A percentile compares a stretch with the other conserved stretches of the same genome.
Evolutionary conservation across 345 rosid genomes (phyloP).

Genomic region (Anastatica hierochuntica): DNA sequence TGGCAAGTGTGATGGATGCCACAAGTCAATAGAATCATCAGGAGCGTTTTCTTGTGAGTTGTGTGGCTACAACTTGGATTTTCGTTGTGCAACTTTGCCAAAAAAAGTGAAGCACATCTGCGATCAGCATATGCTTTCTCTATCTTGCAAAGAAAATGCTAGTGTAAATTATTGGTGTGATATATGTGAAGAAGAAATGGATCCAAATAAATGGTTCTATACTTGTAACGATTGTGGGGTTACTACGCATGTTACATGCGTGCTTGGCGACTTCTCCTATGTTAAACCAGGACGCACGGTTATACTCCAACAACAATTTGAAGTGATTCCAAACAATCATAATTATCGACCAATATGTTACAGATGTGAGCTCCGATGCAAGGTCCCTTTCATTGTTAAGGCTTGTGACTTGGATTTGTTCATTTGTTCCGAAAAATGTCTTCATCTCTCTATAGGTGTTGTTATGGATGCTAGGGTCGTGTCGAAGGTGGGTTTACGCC

Average conservation of each 20-base stretch:
- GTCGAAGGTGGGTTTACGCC: too few relatives aligned
- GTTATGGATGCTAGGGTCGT: too few relatives aligned
- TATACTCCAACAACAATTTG: neutral
- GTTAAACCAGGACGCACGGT: neutral
- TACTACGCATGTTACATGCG: neutral
- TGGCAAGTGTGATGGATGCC: neutral
- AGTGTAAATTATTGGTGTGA: neutral
- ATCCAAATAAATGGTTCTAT: neutral
- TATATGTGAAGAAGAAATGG: neutral
- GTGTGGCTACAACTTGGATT: neutral
- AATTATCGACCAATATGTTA: neutral
- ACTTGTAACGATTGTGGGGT: neutral
- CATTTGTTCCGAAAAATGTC: too few relatives aligned
- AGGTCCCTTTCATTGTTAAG: neutral
- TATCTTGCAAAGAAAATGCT: neutral
- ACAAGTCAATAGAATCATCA: neutral
- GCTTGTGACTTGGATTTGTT: too few relatives aligned
- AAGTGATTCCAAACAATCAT: neutral
- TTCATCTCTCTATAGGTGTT: too few relatives aligned
- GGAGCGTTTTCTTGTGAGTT: neutral
- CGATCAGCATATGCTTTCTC: neutral
- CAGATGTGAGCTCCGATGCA: neutral
- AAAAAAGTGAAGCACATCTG: neutral
- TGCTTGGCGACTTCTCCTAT: neutral
- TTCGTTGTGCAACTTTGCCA: neutral